Conservation (phyloP, 2,329 filamentous ascomycete genomes). For the Fusarium veterinarium region DNA sequence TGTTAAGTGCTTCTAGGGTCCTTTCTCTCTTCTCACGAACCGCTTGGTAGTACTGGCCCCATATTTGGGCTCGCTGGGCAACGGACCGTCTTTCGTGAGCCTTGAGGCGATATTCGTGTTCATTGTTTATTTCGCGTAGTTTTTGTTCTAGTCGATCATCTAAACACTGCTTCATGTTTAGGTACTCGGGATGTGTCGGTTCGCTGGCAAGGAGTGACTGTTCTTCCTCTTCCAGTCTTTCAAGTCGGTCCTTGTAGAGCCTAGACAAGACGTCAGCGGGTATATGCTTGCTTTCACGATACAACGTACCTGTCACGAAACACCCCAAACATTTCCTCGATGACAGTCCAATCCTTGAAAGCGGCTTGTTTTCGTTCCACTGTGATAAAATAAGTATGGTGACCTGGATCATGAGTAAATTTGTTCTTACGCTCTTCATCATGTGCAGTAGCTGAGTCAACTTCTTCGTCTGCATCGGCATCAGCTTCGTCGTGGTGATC, state of each 20-base stretch:
- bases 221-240: constrained; percentile 79
- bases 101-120: constrained; percentile 78
- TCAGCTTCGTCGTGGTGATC: constrained; percentile 64
- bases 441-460: constrained; percentile 68
- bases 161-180: constrained; percentile 89
- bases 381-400: constrained; percentile 52
- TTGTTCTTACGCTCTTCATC: constrained; percentile 70
- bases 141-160: constrained; percentile 85
- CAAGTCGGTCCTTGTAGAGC: constrained; percentile 88
- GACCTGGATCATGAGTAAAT: background rate
- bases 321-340: constrained; percentile 89
- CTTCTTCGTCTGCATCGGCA: constrained; percentile 68
- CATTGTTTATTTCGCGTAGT: constrained; percentile 77
- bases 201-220: constrained; percentile 68
- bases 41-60: constrained; percentile 90
- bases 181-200: constrained; percentile 89
- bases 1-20: constrained; percentile 82
- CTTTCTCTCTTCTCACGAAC: constrained; percentile 85
- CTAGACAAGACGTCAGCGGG: constrained; percentile 58
- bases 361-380: constrained; percentile 83
- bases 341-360: constrained; percentile 79
- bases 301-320: constrained; percentile 79
- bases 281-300: background rate
- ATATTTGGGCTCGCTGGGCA: constrained; percentile 85
- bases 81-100: constrained; percentile 80